Evolutionary conservation across 257 asterid species (phyloP).

Genomic region (Primulina huaijiensis): DNA sequence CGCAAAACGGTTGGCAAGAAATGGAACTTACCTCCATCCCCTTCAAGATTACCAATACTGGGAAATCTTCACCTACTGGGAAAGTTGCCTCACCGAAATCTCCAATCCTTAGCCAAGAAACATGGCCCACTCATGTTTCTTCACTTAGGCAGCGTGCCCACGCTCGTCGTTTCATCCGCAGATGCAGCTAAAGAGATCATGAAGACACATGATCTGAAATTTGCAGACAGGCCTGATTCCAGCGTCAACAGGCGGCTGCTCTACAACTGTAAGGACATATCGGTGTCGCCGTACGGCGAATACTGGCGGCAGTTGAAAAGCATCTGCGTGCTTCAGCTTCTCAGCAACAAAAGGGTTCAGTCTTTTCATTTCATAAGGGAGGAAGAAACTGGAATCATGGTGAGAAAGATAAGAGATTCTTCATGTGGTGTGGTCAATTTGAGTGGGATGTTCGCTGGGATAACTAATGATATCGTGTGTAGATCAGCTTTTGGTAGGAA

Average conservation of each 20-base stretch:
- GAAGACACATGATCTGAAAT: slow-evolving; percentile 34
- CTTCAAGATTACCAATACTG: slow-evolving; percentile 18
- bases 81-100: slow-evolving; percentile 17
- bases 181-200: slow-evolving; percentile 21
- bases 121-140: slow-evolving; percentile 27
- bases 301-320: slow-evolving; percentile 41
- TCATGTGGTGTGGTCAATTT: slow-evolving; percentile 14
- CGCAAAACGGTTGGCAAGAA: too few species aligned
- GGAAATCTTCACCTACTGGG: slow-evolving; percentile 29
- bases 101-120: slow-evolving; percentile 20
- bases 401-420: slow-evolving; percentile 19
- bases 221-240: slow-evolving; percentile 29
- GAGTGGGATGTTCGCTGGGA: slow-evolving; percentile 23
- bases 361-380: slow-evolving; percentile 24
- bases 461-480: slow-evolving; percentile 26
- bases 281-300: slow-evolving; percentile 35
- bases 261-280: slow-evolving; percentile 25
- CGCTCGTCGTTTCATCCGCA: slow-evolving; percentile 23
- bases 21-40: slow-evolving; percentile 20
- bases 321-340: slow-evolving; percentile 35
- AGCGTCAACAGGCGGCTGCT: slow-evolving; percentile 21
- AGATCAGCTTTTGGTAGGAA: slow-evolving; percentile 35
- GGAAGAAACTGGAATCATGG: slow-evolving; percentile 29
- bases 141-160: slow-evolving; percentile 17
- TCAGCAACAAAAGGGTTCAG: slow-evolving; percentile 34